Evolutionary conservation across 805 yeast genomes (phyloP).

Genomic region (Ogataea minuta): DNA sequence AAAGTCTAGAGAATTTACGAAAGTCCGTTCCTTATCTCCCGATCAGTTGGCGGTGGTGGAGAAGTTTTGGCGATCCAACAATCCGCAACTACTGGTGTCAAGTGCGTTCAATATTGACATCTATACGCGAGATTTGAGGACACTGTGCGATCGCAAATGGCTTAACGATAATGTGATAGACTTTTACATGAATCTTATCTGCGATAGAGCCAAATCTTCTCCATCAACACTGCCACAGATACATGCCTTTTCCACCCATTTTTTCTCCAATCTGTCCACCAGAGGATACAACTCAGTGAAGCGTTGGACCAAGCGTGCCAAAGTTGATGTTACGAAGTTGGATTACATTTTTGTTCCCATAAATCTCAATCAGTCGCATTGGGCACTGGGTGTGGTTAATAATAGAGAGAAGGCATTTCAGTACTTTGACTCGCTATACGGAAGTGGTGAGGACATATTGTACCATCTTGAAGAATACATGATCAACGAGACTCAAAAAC

Average conservation of each 20-base stretch:
- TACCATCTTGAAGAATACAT: conserved; percentile 58
- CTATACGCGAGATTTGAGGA: conserved; percentile 61
- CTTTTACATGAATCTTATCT: conserved; percentile 60
- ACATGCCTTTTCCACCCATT: conserved; percentile 85
- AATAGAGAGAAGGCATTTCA: conserved; percentile 54
- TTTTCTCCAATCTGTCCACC: conserved; percentile 65
- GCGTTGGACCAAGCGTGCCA: conserved; percentile 80
- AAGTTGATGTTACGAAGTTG: conserved; percentile 59
- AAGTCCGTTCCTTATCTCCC: conserved; percentile 30
- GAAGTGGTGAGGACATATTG: conserved; percentile 45
- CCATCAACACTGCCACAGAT: conserved; percentile 34
- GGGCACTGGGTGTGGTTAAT: conserved; percentile 86
- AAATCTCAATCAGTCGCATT: conserved; percentile 80
- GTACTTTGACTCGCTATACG: conserved; percentile 77
- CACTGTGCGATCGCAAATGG: conserved; percentile 75
- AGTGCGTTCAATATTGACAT: conserved; percentile 55
- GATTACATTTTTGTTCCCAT: conserved; percentile 78
- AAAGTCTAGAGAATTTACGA: conserved; percentile 36
- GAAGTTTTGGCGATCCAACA: conserved; percentile 32
- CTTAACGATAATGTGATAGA: conserved; percentile 90
- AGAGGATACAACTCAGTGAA: conserved; percentile 81
- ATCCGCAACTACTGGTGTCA: conserved; percentile 29
- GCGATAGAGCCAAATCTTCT: conserved; percentile 35
- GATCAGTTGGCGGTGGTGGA: conserved; percentile 36
- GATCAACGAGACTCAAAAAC: conserved; percentile 60